Conservation (phyloP, 345 rosid genomes). For the Pugionium dolabratum region DNA sequence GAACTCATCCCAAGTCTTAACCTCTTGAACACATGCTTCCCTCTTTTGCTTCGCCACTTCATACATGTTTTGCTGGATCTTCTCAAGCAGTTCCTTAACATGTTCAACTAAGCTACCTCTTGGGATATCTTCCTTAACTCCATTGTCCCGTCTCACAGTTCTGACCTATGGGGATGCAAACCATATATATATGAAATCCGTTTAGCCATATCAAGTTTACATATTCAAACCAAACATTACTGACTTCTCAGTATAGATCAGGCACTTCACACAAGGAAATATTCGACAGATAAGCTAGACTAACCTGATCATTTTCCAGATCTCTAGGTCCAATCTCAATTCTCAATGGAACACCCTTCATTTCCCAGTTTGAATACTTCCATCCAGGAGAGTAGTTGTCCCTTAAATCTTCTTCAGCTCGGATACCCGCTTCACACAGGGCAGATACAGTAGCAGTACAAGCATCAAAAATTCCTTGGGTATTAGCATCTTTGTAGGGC, state of each 20-base stretch:
- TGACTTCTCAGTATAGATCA: neutral
- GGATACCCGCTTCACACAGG: conserved; percentile 68
- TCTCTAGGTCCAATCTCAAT: conserved; percentile 97
- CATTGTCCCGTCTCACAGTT: conserved; percentile 82
- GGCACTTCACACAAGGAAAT: conserved; percentile 13
- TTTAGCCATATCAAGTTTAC: conserved; percentile 12
- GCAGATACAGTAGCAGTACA: conserved; percentile 69
- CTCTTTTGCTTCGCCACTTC: conserved; percentile 68
- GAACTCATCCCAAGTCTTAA: conserved; percentile 87
- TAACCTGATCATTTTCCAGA: conserved; percentile 77
- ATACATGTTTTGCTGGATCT: conserved; percentile 67
- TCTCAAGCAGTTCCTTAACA: conserved; percentile 56
- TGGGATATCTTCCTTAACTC: conserved; percentile 63
- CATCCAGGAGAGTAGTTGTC: conserved; percentile 97
- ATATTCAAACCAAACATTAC: neutral
- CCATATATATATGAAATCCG: conserved; percentile 1
- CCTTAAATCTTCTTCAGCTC: conserved; percentile 75
- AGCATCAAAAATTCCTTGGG: conserved; percentile 77
- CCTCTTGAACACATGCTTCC: conserved; percentile 66
- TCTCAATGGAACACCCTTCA: conserved; percentile 97
- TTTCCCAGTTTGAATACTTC: conserved; percentile 98
- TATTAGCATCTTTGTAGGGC: conserved; percentile 92
- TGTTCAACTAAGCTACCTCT: conserved; percentile 60
- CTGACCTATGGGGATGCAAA: conserved; percentile 59
- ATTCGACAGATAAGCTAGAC: conserved; percentile 13